Percentiles rank a stretch among this genome's conserved stretches.
Conservation (phyloP, 2,329 filamentous ascomycete genomes). For the Arachnomyces sp. region DNA sequence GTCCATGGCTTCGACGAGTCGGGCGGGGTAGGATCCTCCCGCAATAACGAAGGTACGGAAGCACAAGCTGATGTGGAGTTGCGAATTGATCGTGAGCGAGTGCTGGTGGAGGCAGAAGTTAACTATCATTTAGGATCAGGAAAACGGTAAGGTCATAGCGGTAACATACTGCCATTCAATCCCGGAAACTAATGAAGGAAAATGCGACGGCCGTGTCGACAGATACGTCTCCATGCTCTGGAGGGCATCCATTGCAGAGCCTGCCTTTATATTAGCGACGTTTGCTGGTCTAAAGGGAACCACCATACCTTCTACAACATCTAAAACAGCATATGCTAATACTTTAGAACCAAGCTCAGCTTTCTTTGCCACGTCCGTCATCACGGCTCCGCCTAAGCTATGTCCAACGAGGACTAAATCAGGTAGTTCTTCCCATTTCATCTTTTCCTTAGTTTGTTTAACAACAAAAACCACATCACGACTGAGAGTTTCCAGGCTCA, state of each 20-base stretch:
- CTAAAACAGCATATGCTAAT: constrained; percentile 80
- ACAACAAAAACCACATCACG: constrained; percentile 65
- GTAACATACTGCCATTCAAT: constrained; percentile 75
- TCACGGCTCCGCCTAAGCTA: constrained; percentile 83
- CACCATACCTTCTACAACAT: constrained; percentile 70
- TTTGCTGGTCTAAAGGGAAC: neutral
- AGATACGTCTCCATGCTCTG: constrained; percentile 92
- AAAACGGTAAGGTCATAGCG: neutral
- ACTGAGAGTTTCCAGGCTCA: constrained; percentile 64
- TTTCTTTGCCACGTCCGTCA: constrained; percentile 69
- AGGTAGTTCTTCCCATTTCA: constrained; percentile 67
- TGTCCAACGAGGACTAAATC: constrained; percentile 79
- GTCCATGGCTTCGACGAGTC: constrained; percentile 52
- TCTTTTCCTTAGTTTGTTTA: constrained; percentile 54
- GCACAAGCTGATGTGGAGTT: constrained; percentile 75
- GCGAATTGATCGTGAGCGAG: constrained; percentile 76
- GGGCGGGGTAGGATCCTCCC: constrained; percentile 30
- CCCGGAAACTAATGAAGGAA: constrained; percentile 66
- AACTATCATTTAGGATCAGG: constrained; percentile 1
- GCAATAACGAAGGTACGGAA: constrained; percentile 74
- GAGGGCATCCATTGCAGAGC: constrained; percentile 88
- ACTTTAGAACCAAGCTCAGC: constrained; percentile 58
- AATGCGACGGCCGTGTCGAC: constrained; percentile 67
- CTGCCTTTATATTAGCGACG: constrained; percentile 20
- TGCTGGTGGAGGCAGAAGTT: constrained; percentile 27